These are phyloP conservation scores for Clonostachys solani DNA, from an alignment of 2,329 filamentous ascomycete species.

Conservation along the genomic window DNA sequence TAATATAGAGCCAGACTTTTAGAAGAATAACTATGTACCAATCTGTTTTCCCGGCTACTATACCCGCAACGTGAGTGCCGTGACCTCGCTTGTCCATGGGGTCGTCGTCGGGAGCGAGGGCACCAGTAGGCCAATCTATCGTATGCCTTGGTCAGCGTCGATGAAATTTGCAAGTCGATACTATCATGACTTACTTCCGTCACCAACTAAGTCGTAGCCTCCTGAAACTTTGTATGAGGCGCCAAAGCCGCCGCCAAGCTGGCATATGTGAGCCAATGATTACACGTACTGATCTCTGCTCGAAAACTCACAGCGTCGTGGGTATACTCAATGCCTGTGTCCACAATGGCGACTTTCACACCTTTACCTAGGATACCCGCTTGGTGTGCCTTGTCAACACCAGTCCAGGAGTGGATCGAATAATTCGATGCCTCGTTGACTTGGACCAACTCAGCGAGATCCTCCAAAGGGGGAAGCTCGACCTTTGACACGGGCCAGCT, in stretches of 20 bases:
- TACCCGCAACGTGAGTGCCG: constrained; percentile 21
- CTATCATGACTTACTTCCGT: constrained; percentile 21
- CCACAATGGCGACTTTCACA: constrained; percentile 15
- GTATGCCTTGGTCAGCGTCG: constrained; percentile 10
- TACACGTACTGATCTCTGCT: not conserved
- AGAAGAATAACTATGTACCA: constrained; percentile 16
- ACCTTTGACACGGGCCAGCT: constrained; percentile 6
- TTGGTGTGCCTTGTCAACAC: constrained; percentile 14
- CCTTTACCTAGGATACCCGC: constrained; percentile 13
- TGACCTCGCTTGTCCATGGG: constrained; percentile 17
- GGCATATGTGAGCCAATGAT: not conserved
- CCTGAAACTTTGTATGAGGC: constrained; percentile 14
- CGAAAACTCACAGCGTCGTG: constrained; percentile 8
- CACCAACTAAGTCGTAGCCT: constrained; percentile 14
- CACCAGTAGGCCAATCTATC: constrained; percentile 12
- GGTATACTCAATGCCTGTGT: constrained; percentile 15
- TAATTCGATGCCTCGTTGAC: not conserved
- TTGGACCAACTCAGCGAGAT: not conserved
- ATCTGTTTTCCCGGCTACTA: constrained; percentile 18
- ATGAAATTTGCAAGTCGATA: no score
- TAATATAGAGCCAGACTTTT: no score
- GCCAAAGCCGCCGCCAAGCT: constrained; percentile 16
- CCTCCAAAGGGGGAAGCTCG: not conserved
- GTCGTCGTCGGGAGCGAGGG: constrained; percentile 21
- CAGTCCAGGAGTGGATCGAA: constrained; percentile 11